A percentile compares a stretch with the other conserved stretches of the same genome.
Conservation (phyloP, 257 asterid species). For the Misopates orontium region DNA sequence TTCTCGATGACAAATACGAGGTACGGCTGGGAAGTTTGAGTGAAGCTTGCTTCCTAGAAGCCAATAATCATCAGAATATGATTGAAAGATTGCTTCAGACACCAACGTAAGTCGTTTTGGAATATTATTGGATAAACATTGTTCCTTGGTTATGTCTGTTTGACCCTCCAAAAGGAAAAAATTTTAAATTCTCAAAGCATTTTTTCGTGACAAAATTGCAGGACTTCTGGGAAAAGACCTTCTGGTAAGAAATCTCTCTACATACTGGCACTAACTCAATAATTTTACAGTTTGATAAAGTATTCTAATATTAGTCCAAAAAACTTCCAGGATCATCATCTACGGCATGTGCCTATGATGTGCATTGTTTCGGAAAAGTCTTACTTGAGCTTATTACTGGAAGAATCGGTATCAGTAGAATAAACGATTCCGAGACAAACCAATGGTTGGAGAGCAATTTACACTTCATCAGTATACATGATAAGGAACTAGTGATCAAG, state of each 20-base stretch:
- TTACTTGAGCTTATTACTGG: constrained; percentile 68
- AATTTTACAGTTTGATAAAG: not conserved
- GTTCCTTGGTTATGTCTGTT: not conserved
- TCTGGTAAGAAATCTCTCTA: constrained; percentile 40
- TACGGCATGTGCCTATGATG: constrained; percentile 51
- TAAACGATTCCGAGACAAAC: constrained; percentile 39
- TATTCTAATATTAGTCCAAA: not conserved
- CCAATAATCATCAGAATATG: constrained; percentile 59
- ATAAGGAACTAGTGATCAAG: constrained; percentile 46
- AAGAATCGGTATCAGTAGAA: constrained; percentile 44
- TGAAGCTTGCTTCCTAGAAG: constrained; percentile 74
- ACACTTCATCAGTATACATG: constrained; percentile 43
- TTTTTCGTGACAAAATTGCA: constrained; percentile 38
- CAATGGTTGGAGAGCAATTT: constrained; percentile 52
- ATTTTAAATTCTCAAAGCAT: constrained; percentile 9
- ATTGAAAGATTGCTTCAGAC: constrained; percentile 64
- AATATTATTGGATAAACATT: not conserved
- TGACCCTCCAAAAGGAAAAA: too few species aligned
- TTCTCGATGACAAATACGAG: constrained; percentile 86
- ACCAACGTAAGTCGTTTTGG: constrained; percentile 59
- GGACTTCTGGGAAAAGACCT: constrained; percentile 44
- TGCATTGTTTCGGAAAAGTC: constrained; percentile 62
- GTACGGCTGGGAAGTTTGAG: constrained; percentile 85
- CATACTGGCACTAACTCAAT: not conserved
- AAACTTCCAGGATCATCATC: not conserved